Conservation (phyloP, 768 basidiomycete species). For the Calvatia gigantea region DNA sequence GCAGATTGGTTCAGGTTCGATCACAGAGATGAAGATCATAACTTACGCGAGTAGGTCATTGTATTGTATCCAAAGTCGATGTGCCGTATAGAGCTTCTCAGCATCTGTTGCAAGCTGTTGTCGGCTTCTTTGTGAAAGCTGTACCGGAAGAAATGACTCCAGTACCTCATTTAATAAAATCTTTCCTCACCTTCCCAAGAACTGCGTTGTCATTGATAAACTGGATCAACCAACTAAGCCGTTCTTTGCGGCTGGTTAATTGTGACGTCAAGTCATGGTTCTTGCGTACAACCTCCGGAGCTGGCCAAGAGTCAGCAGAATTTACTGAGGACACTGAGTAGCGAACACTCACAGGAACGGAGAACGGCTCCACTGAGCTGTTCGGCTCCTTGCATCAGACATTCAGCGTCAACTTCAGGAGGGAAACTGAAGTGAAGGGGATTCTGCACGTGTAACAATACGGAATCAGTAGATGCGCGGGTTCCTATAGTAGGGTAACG, state of each 20-base stretch:
- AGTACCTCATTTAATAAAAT: background rate
- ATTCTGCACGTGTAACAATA: slow-evolving; percentile 60
- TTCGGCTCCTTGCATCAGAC: slow-evolving; percentile 76
- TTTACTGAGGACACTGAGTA: background rate
- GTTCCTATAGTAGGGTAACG: slow-evolving; percentile 4
- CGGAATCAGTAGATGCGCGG: background rate
- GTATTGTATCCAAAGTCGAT: slow-evolving; percentile 77
- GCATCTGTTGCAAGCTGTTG: slow-evolving; percentile 77
- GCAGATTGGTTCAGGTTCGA: background rate
- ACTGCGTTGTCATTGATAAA: slow-evolving; percentile 89
- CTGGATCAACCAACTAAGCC: slow-evolving; percentile 79
- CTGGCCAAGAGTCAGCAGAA: slow-evolving; percentile 25
- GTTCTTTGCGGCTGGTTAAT: slow-evolving; percentile 67
- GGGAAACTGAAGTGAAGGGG: slow-evolving; percentile 80
- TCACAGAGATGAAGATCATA: background rate
- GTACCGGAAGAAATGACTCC: background rate
- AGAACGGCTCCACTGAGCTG: slow-evolving; percentile 70
- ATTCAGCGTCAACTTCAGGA: slow-evolving; percentile 74
- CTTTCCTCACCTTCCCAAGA: slow-evolving; percentile 56
- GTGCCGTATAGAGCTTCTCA: slow-evolving; percentile 80
- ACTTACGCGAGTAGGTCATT: slow-evolving; percentile 65
- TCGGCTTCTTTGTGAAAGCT: slow-evolving; percentile 82
- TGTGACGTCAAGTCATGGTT: slow-evolving; percentile 83
- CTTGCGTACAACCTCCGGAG: slow-evolving; percentile 62
- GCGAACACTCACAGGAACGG: slow-evolving; percentile 53